Conservation (phyloP, 1,284 basidiomycete species). For the Sporisorium iseilematis-ciliati region DNA sequence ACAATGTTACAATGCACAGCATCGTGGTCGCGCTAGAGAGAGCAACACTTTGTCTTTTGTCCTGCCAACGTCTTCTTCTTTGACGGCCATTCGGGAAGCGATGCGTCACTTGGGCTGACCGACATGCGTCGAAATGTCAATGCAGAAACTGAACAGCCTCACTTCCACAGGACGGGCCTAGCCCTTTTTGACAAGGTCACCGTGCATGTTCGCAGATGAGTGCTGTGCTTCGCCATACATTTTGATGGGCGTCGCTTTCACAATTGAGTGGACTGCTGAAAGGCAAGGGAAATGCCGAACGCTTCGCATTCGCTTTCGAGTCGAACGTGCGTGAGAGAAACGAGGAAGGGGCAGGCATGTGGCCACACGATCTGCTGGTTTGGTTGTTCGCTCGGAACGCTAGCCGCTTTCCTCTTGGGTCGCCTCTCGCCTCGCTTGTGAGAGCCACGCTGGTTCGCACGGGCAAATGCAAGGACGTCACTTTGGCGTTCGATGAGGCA, state of each 20-base stretch:
- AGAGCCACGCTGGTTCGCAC: neutral
- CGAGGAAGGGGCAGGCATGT: neutral
- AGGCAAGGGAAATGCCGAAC: no score
- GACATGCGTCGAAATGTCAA: neutral
- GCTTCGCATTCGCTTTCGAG: no score
- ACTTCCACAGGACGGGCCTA: no score
- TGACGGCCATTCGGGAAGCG: neutral
- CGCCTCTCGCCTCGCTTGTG: conserved; percentile 2
- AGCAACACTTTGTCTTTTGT: neutral
- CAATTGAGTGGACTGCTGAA: no score
- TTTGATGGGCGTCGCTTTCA: no score
- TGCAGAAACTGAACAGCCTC: conserved; percentile 5
- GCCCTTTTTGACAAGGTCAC: no score
- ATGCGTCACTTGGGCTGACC: conserved; percentile 1
- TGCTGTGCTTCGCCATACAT: no score
- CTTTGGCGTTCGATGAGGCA: conserved; percentile 10
- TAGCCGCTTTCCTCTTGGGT: neutral
- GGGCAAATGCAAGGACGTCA: conserved; percentile 2
- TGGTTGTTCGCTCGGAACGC: neutral
- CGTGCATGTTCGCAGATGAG: no score
- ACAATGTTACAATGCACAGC: neutral
- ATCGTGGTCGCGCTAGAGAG: neutral
- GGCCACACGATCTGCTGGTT: neutral
- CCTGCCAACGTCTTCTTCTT: neutral
- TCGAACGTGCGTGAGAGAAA: no score